phyloP scores from a whole-genome alignment of 805 yeast species.

The Maudiozyma serrabonitensis region DNA sequence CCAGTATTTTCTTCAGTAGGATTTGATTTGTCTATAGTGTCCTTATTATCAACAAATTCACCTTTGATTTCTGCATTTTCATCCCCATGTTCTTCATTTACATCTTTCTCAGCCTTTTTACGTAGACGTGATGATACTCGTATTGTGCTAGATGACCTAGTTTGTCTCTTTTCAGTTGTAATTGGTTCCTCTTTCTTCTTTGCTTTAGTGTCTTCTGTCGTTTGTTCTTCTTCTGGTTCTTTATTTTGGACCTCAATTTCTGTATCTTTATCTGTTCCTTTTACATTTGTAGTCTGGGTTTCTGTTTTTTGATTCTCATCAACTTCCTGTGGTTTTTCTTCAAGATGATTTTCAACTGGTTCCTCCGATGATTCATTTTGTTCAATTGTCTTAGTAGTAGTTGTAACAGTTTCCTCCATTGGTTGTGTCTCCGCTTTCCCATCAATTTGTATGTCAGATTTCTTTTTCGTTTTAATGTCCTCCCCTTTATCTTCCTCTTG shows the following conservation, averaged over 20 bases:
- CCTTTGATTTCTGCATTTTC: not conserved
- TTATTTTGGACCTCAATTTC: not conserved
- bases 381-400: not conserved
- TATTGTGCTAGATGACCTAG: conserved; percentile 1
- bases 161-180: not conserved
- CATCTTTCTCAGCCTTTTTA: not conserved
- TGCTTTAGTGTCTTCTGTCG: not conserved
- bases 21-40: not conserved
- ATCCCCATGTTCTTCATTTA: not conserved
- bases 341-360: not conserved
- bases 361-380: not conserved
- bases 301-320: conserved; percentile 1
- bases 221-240: conserved; percentile 2
- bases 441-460: conserved; percentile 4
- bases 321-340: not conserved
- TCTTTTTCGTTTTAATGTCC: not conserved
- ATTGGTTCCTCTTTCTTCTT: not conserved
- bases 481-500: not conserved
- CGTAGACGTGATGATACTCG: not conserved
- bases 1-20: not conserved
- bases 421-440: not conserved
- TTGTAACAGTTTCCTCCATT: not conserved
- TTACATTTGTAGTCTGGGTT: no score
- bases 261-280: not conserved
- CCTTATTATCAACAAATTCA: not conserved